Evolutionary conservation across 2,329 filamentous ascomycete species (phyloP).

Genomic region (Xylogone sp.): DNA sequence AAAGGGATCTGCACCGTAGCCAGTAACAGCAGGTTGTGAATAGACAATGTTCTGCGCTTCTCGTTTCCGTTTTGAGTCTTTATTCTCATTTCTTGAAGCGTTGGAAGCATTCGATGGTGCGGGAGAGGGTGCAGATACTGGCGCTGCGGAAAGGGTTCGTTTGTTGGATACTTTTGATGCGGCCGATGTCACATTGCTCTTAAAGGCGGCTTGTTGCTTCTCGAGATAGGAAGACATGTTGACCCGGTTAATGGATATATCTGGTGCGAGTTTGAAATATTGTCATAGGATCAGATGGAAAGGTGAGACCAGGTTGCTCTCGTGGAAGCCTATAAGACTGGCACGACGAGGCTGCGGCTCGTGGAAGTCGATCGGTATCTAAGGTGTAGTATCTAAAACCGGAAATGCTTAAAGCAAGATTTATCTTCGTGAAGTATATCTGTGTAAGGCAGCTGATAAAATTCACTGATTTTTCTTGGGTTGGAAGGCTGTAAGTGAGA

Average conservation of each 20-base stretch:
- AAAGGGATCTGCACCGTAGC: slow-evolving; percentile 75
- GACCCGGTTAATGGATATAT: slow-evolving; percentile 8
- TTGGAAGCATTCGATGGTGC: slow-evolving; percentile 54
- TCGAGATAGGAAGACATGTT: slow-evolving; percentile 61
- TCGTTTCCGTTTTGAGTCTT: slow-evolving; percentile 62
- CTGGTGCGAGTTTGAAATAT: not conserved
- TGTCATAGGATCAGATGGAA: not conserved
- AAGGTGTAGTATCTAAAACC: too few species aligned
- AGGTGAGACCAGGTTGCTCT: too few species aligned
- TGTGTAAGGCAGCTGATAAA: too few species aligned
- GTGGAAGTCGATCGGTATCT: too few species aligned
- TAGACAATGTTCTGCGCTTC: slow-evolving; percentile 57
- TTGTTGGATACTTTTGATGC: slow-evolving; percentile 56
- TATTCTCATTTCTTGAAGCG: slow-evolving; percentile 47
- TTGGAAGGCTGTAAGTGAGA: not conserved
- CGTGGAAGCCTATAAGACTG: too few species aligned
- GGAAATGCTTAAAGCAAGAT: too few species aligned
- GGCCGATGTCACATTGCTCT: slow-evolving; percentile 58
- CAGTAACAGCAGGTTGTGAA: slow-evolving; percentile 73
- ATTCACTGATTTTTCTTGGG: too few species aligned
- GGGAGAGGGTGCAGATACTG: slow-evolving; percentile 57
- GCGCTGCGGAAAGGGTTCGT: slow-evolving; percentile 41
- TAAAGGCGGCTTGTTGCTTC: slow-evolving; percentile 61
- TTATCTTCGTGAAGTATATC: too few species aligned
- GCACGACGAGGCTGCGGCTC: too few species aligned